Evolutionary conservation across 2,329 filamentous ascomycete species (phyloP).

Genomic region (Nannizzia gypsea): DNA sequence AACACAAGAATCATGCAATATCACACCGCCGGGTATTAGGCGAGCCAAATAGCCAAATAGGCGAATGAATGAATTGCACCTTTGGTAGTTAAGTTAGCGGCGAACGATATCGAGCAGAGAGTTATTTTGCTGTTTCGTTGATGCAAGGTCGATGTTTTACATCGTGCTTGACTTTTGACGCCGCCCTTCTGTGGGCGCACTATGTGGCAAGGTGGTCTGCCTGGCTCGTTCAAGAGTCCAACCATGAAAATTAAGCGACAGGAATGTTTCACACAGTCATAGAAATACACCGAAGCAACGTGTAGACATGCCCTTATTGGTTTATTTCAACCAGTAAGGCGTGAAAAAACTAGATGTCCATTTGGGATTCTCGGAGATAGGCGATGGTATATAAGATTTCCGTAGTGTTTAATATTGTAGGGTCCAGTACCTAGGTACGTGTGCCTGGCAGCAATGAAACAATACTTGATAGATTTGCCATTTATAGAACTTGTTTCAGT

Average conservation of each 20-base stretch:
- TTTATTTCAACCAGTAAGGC: not conserved
- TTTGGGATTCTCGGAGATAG: not conserved
- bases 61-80: not conserved
- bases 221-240: not conserved
- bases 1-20: not conserved
- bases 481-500: conserved; percentile 2
- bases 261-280: not conserved
- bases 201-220: not conserved
- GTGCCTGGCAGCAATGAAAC: not conserved
- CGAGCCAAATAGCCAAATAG: not conserved
- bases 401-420: not conserved
- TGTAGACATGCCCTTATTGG: not conserved
- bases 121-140: not conserved
- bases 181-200: not conserved
- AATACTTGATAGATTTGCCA: not conserved
- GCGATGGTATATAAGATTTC: not conserved
- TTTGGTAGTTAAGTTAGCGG: not conserved
- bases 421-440: too few relatives aligned
- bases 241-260: not conserved
- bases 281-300: not conserved
- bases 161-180: not conserved
- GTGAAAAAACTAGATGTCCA: not conserved
- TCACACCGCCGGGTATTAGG: not conserved
- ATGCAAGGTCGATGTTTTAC: not conserved
- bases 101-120: not conserved